phyloP scores from a whole-genome alignment of 75 land plant genomes.

The Selaginella tamariscina region DNA sequence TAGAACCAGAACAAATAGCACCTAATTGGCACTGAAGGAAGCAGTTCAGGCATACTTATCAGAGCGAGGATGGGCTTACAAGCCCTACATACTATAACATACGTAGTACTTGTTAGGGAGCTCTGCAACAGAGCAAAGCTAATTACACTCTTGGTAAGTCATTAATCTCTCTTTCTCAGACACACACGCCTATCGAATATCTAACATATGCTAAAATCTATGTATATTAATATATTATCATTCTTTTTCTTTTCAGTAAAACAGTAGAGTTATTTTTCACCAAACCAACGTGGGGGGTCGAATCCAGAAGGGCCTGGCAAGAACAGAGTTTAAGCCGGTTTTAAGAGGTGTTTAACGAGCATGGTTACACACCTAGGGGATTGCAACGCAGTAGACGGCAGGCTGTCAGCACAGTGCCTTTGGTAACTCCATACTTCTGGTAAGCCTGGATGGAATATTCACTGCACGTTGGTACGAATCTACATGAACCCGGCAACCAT shows the following conservation, averaged over 20 bases:
- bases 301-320: slow-evolving; percentile 62
- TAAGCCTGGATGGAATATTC: slow-evolving; percentile 90
- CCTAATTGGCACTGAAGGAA: slow-evolving; percentile 87
- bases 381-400: slow-evolving; percentile 87
- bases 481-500: slow-evolving; percentile 51
- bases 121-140: too few species aligned
- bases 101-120: too few species aligned
- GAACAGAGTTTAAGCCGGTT: neutral
- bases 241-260: too few species aligned
- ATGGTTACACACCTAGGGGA: slow-evolving; percentile 48
- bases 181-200: too few species aligned
- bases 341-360: neutral
- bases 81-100: too few species aligned
- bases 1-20: slow-evolving; percentile 45
- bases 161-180: too few species aligned
- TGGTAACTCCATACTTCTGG: slow-evolving; percentile 68
- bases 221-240: too few species aligned
- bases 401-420: slow-evolving; percentile 74
- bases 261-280: slow-evolving; percentile 19
- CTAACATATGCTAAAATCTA: too few species aligned
- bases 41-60: slow-evolving; percentile 73
- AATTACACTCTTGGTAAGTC: too few species aligned
- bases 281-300: slow-evolving; percentile 90
- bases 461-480: slow-evolving; percentile 85
- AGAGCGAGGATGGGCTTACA: slow-evolving; percentile 87